phyloP scores from a whole-genome alignment of 352 stramenopile species.

The Blastocystis sp. region DNA sequence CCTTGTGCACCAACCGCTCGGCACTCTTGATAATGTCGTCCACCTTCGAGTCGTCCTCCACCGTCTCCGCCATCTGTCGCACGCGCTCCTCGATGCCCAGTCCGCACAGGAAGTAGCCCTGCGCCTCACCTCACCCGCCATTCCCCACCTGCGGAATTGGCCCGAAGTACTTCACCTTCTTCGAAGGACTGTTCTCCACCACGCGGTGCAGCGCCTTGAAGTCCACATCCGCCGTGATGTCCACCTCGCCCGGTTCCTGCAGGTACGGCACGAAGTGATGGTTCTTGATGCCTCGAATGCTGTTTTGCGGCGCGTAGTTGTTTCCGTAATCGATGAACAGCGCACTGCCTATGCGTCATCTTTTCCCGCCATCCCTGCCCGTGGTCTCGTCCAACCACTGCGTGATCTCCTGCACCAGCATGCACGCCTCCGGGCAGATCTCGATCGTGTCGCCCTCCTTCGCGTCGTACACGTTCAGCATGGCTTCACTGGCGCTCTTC shows the following conservation, averaged over 20 bases:
- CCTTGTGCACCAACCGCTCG: slow-evolving; percentile 55
- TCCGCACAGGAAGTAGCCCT: slow-evolving; percentile 73
- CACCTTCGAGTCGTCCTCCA: slow-evolving; percentile 72
- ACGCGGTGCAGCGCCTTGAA: slow-evolving; percentile 79
- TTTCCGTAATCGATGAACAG: slow-evolving; percentile 88
- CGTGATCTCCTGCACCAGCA: slow-evolving; percentile 83
- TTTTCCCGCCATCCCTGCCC: slow-evolving; percentile 48
- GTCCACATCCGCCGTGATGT: slow-evolving; percentile 78
- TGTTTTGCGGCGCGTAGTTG: slow-evolving; percentile 81
- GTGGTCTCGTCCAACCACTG: slow-evolving; percentile 80
- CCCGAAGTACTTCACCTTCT: slow-evolving; percentile 57
- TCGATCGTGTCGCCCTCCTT: slow-evolving; percentile 83
- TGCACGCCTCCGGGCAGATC: slow-evolving; percentile 83
- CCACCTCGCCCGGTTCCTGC: slow-evolving; percentile 82
- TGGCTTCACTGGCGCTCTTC: not conserved
- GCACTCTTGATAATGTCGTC: slow-evolving; percentile 70
- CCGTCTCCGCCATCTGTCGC: slow-evolving; percentile 72
- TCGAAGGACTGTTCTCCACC: slow-evolving; percentile 66
- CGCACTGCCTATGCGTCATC: slow-evolving; percentile 73
- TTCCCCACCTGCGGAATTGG: slow-evolving; percentile 71
- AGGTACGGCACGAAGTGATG: slow-evolving; percentile 85
- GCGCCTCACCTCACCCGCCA: not conserved
- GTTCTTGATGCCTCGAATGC: slow-evolving; percentile 84
- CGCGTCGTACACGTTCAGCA: slow-evolving; percentile 59
- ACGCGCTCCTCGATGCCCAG: slow-evolving; percentile 74